Percentiles rank a stretch among this genome's conserved stretches.
phyloP scores from a whole-genome alignment of 371 early-diverging fungal species.

The Lichtheimia ornata region DNA sequence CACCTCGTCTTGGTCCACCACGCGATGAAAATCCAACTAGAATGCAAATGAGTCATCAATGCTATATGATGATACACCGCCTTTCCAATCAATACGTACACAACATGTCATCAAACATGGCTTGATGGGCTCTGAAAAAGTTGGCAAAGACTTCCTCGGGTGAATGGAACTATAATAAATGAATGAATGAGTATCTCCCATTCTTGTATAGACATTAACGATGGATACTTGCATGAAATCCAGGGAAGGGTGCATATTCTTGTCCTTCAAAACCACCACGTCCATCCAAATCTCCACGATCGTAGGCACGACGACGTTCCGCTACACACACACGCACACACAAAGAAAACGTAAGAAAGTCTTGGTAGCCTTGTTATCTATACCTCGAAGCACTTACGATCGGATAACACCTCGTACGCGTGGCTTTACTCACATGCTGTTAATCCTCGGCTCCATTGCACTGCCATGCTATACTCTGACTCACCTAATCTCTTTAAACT shows the following conservation, averaged over 20 bases:
- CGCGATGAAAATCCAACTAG: too few relatives aligned
- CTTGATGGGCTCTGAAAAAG: constrained; percentile 31
- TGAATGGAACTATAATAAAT: constrained; percentile 40
- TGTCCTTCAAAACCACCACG: background rate
- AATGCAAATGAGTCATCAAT: too few relatives aligned
- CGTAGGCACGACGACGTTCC: constrained; percentile 41
- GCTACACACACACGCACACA: constrained; percentile 18
- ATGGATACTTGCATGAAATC: constrained; percentile 28
- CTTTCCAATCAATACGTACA: background rate
- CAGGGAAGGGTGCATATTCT: constrained; percentile 27
- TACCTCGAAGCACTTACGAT: constrained; percentile 35
- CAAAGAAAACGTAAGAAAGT: background rate
- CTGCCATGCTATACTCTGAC: background rate
- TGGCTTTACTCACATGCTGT: background rate
- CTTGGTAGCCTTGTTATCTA: too few relatives aligned
- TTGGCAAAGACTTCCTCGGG: constrained; percentile 53
- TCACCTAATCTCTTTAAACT: constrained; percentile 54
- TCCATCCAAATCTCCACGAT: constrained; percentile 8
- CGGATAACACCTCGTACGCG: constrained; percentile 58
- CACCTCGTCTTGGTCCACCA: too few relatives aligned
- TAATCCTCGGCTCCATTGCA: background rate
- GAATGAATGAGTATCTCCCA: background rate
- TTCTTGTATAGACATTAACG: background rate
- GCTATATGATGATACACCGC: too few relatives aligned
- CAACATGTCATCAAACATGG: constrained; percentile 7